Evolutionary conservation across 805 yeast genomes (phyloP), one percentile per base, ranked within the genome.

Genomic region (Jamesozyma spencerorum): DNA sequence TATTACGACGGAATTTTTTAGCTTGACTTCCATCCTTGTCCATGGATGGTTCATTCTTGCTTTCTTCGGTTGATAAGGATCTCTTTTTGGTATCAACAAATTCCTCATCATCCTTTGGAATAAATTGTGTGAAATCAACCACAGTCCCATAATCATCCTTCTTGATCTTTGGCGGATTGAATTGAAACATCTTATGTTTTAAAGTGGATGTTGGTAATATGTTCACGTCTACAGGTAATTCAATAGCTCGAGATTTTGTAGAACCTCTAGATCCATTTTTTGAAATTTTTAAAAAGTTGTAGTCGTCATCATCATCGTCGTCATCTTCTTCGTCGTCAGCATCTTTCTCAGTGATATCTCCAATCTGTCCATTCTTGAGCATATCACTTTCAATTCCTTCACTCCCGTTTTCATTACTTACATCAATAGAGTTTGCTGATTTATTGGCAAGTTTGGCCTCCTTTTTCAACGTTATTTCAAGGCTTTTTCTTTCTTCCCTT

Each of bases 141-240:
- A 79, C 63, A 41, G 77, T 80, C 24, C 99, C 99, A 58, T 90
- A 92, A 48, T 90, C 97, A 55, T 92, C 97, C 36, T 71, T 65
- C 48, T 82, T 76, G 18, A 72, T 65, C 49, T 75, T 74, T 36
- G 69, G 72, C 1, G 74, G 71, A 30, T 75, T 64, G 49, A 67
- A 82, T 11, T 95, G 97, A 54, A 90, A 92, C 84, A 83, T 81
- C 34, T 70, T 74, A 70, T 60, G 55, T 73, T 53, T 57, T 41
- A 40, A 50, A 38, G 38, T 51, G 47, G 50, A 54, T 35, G 37
- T 57, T 15, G 49, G 41, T 15, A 46, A 42, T 4, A 61, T 41
- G 10, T 46, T 35, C 5, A 47, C 49, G 42, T 62, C 66, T 4
- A 57, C 48, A 2, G 65, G 64, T 8, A 49, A 44, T 28, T 51